These are phyloP conservation scores for Lonicera japonica DNA, from an alignment of 129 eudicot species.

Conservation along the genomic window DNA sequence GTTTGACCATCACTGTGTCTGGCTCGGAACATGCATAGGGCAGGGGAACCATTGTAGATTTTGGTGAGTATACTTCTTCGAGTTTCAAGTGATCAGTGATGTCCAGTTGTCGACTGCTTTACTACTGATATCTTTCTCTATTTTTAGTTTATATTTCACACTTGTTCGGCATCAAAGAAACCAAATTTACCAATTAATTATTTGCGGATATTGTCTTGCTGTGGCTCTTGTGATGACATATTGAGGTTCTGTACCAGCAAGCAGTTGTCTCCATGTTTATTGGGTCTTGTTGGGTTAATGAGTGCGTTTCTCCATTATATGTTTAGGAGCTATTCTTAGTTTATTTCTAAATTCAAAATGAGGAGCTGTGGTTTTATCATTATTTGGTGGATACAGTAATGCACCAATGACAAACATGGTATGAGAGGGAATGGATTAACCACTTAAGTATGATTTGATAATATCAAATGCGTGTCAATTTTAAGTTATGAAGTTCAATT, in stretches of 20 bases:
- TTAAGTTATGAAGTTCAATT: neutral
- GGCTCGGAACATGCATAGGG: slow-evolving; percentile 97
- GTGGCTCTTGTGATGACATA: neutral
- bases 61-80: slow-evolving; percentile 48
- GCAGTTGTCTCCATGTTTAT: neutral
- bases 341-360: neutral
- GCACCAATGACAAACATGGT: neutral
- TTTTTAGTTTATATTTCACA: neutral
- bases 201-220: neutral
- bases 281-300: neutral
- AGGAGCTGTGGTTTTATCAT: neutral
- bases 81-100: neutral
- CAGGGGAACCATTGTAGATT: slow-evolving; percentile 90
- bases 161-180: neutral
- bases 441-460: neutral
- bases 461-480: neutral
- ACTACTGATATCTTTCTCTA: neutral
- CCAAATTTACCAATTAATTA: neutral
- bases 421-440: neutral
- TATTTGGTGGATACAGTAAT: neutral
- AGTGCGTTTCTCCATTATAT: neutral
- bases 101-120: neutral
- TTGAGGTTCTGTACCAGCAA: neutral
- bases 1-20: slow-evolving; percentile 98
- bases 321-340: neutral